Base-by-base conservation (phyloP, 768 basidiomycete genomes). In the Suillus bovinus region DNA sequence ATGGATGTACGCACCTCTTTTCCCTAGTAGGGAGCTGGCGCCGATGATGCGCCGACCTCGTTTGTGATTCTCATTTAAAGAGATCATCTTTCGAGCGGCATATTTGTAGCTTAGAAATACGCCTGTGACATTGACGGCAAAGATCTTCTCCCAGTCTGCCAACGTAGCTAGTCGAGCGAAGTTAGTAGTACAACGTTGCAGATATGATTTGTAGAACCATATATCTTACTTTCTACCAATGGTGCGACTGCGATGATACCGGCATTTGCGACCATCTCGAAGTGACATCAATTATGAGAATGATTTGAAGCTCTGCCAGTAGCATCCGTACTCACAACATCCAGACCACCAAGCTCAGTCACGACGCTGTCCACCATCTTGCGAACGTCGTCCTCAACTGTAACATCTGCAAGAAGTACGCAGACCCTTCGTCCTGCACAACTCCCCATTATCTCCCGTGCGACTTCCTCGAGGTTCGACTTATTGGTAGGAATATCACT, bases 321-420 rank as follows among this genome's bases (percentile, higher is more conserved):
- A n/a, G 1, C 0, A 11, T 29, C 14, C 7, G 7, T 4, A 70
- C 82, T 62, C 58, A 83, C 84, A 16, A 82, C 81, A 63, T 84
- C 81, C n/a, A 86, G 62, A 6, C 78, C 68, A 5, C 83, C 84
- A 13, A 84, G 70, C 7, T 68, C 64, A 6, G 68, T 50, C 2
- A 71, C 68, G 11, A 69, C 69, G 1, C 53, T 53, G 8, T 72
- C 71, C 4, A 86, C 70, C 70, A 84, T 74, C 10, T 36, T 60
- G 57, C 78, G 69, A 2, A 85, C 82, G 11, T 82, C 75, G 0
- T 64, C 65, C 56, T 85, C 83, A 1, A 67, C 49, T 11, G 74
- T 67, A 1, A 85, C 79, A 62, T 85, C 81, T 4, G 72, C 81
- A 14, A 73, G 59, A 2, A 76, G 69, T 24, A 67, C 49, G 5